Conservation (phyloP, 2,329 filamentous ascomycete species). For the Ceratocystis lukuohia region DNA sequence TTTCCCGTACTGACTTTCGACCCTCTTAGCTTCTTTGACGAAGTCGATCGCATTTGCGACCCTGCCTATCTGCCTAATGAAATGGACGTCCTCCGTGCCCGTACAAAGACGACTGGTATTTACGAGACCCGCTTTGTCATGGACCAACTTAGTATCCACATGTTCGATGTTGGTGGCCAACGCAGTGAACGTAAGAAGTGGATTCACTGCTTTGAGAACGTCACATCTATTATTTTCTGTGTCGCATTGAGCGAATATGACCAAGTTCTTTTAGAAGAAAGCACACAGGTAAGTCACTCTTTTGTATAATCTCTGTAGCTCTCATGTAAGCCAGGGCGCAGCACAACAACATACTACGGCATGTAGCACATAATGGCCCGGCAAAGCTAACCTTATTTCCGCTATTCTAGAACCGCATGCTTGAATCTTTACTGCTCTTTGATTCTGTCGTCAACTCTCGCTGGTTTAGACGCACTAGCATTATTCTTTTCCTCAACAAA, state of each 20-base stretch:
- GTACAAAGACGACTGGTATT: constrained; percentile 97
- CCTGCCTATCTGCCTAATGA: constrained; percentile 84
- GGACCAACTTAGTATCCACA: constrained; percentile 97
- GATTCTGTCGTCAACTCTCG: constrained; percentile 97
- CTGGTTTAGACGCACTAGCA: constrained; percentile 98
- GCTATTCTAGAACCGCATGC: constrained; percentile 80
- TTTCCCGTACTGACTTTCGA: neutral
- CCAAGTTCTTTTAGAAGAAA: constrained; percentile 90
- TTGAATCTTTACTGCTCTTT: constrained; percentile 92
- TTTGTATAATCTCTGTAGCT: neutral
- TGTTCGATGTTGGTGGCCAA: constrained; percentile 98
- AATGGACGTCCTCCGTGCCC: constrained; percentile 83
- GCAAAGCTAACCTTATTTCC: neutral
- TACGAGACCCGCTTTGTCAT: constrained; percentile 98
- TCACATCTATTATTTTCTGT: constrained; percentile 98
- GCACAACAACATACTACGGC: neutral
- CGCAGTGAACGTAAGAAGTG: constrained; percentile 97
- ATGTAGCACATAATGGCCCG: neutral
- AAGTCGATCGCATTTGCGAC: constrained; percentile 70
- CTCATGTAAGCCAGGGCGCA: neutral
- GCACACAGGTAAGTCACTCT: constrained; percentile 60
- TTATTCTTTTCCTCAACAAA: constrained; percentile 97
- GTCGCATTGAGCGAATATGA: constrained; percentile 97
- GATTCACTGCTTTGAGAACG: constrained; percentile 99
- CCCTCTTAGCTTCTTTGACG: constrained; percentile 73